Conservation (phyloP, 1,284 basidiomycete species). For the Naganishia liquefaciens region DNA sequence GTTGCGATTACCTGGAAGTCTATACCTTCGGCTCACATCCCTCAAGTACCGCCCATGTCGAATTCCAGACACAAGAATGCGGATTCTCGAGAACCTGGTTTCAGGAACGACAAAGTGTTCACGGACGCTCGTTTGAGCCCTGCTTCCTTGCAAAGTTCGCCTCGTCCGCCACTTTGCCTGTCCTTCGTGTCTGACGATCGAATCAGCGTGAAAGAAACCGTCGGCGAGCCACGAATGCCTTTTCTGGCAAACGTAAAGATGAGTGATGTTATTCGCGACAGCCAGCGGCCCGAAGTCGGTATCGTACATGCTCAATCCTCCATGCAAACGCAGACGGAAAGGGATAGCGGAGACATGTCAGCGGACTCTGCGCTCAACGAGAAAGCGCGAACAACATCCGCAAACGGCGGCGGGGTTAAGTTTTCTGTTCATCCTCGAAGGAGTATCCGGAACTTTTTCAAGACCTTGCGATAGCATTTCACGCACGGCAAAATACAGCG, state of each 20-base stretch:
- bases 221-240: neutral
- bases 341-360: conserved; percentile 6
- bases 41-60: neutral
- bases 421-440: neutral
- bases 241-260: neutral
- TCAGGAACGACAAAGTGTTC: neutral
- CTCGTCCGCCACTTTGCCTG: neutral
- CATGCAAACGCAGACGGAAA: neutral
- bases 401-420: neutral
- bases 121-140: too few relatives aligned
- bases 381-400: neutral
- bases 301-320: neutral
- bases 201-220: conserved; percentile 9
- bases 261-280: neutral
- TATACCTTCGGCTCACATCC: neutral
- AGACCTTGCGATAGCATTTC: too few relatives aligned
- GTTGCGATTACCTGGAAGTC: neutral
- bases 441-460: neutral
- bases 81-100: neutral
- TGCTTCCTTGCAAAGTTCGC: too few relatives aligned
- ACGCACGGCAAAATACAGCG: too few relatives aligned
- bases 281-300: neutral
- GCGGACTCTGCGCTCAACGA: neutral
- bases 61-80: neutral
- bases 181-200: neutral